phyloP scores from a whole-genome alignment of 495 filamentous ascomycete genomes.

The Mytilinidion resinicola region DNA sequence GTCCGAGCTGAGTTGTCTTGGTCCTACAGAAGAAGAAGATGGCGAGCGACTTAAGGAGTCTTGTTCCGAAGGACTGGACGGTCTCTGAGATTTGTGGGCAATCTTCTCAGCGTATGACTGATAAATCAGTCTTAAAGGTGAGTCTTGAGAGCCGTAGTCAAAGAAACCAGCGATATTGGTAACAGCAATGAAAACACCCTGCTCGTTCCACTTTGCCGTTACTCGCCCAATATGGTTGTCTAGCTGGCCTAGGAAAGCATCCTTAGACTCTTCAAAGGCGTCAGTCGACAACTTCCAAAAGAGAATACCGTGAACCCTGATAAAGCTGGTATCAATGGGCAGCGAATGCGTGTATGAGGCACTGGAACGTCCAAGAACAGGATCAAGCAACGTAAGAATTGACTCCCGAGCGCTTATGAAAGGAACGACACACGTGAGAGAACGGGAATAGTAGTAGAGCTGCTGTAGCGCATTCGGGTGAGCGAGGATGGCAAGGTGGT shows the following conservation, averaged over 20 bases:
- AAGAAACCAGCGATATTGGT: slow-evolving; percentile 51
- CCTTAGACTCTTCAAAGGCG: slow-evolving; percentile 42
- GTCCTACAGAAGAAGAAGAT: slow-evolving; percentile 6
- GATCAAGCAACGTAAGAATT: slow-evolving; percentile 64
- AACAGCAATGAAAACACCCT: slow-evolving; percentile 50
- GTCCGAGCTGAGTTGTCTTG: slow-evolving; percentile 8
- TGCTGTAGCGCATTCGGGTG: slow-evolving; percentile 68
- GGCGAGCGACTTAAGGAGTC: slow-evolving; percentile 8
- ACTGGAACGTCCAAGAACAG: slow-evolving; percentile 46
- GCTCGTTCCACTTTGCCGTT: slow-evolving; percentile 55
- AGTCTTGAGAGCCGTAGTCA: slow-evolving; percentile 55
- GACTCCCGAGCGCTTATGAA: slow-evolving; percentile 54
- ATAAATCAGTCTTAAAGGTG: slow-evolving; percentile 38
- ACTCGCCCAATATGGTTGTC: slow-evolving; percentile 55
- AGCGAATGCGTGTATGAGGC: slow-evolving; percentile 34
- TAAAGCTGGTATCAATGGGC: slow-evolving; percentile 48
- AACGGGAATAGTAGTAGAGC: slow-evolving; percentile 59
- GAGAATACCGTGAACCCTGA: slow-evolving; percentile 59
- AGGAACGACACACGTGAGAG: slow-evolving; percentile 33
- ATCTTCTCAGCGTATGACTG: slow-evolving; percentile 35
- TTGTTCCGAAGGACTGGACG: slow-evolving; percentile 12
- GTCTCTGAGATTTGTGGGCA: slow-evolving; percentile 24
- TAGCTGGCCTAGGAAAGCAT: slow-evolving; percentile 49
- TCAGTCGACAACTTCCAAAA: slow-evolving; percentile 51
- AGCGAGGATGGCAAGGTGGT: slow-evolving; percentile 77